phyloP scores from a whole-genome alignment of 306 rosid species.

The Parietaria judaica region DNA sequence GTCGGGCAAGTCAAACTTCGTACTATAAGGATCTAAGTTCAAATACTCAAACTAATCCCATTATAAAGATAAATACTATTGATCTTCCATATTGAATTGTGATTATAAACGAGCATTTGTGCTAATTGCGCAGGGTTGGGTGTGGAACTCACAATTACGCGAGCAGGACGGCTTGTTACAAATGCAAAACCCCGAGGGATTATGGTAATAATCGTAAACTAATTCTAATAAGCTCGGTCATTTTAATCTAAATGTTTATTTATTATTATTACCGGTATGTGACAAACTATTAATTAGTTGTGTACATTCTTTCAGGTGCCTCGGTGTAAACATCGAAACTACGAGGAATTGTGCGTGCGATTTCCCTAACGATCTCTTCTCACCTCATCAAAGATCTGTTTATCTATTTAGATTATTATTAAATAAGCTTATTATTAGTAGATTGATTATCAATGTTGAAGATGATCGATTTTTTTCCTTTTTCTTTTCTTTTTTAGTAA shows the following conservation, averaged over 20 bases:
- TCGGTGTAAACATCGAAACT: conserved; percentile 26
- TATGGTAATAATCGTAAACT: conserved; percentile 31
- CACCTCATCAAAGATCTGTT: conserved; percentile 15
- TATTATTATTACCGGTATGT: conserved; percentile 20
- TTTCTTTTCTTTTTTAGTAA: conserved; percentile 6
- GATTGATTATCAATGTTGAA: conserved; percentile 19
- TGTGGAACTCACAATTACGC: conserved; percentile 94
- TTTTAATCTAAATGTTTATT: not conserved
- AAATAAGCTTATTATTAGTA: conserved; percentile 23
- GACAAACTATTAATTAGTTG: conserved; percentile 12
- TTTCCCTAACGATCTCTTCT: conserved; percentile 9
- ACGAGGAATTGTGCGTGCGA: conserved; percentile 14
- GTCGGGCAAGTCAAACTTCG: too few species aligned
- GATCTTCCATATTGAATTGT: too few species aligned
- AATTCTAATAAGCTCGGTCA: too few species aligned
- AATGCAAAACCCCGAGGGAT: conserved; percentile 66
- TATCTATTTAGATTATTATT: conserved; percentile 15
- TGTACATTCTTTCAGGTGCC: conserved; percentile 31
- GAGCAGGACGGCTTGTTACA: conserved; percentile 70
- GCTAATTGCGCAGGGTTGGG: conserved; percentile 43
- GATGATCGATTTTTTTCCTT: conserved; percentile 15
- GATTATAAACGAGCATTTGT: not conserved
- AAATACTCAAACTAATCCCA: too few species aligned
- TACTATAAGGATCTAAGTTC: too few species aligned
- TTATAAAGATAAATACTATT: too few species aligned